Evolutionary conservation across 805 yeast genomes (phyloP), one percentile per base, ranked within the genome.

Genomic region (Zygotorulaspora chibaensis): DNA sequence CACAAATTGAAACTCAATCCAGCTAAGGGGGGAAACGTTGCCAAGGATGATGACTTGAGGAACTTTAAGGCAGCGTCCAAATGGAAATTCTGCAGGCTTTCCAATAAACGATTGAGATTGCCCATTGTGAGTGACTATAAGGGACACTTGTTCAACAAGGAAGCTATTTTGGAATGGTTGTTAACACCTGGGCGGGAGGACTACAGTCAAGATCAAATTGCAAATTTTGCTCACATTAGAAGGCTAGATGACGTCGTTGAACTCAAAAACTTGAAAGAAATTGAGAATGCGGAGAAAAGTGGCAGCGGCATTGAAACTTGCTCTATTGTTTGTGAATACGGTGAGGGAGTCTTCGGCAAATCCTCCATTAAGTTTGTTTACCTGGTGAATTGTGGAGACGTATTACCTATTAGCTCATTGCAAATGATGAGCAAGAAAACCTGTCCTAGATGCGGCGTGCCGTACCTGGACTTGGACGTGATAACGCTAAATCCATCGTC

Each of bases 61-160:
- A 57, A 49, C 15, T 61, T 62, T 51, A 54, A 56, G 39, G 38
- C 46, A 9, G 50, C 53, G 3, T 69, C 68, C 3, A 45, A 60
- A 18, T 76, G 82, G 71, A 65, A 62, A 11, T 69, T 66, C 5
- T 86, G 95, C 58, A 61, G 67, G 4, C 47, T 72, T 30, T 73
- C 71, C 20, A 75, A 56, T 35, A 71, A 60, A 46, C 71, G 52
- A 53, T 68, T 87, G 15, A 50, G 54, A n/a, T 56, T 56, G 4
- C 84, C 83, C 0, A 66, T 86, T 1, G 83, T 84, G 1, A 75
- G 87, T 28, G 96, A 88, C 62, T 81, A 71, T 58, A 67, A 67
- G 40, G 96, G 96, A 0, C 59, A 69, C 26, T 56, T 88, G 3
- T 84, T 74, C 62, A 77, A 82, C 52, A 85, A 84, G 50, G 85